A percentile compares a stretch with the other conserved stretches of the same genome.
Evolutionary conservation across 768 basidiomycete genomes (phyloP).

Genomic region (Lactarius hengduanensis): DNA sequence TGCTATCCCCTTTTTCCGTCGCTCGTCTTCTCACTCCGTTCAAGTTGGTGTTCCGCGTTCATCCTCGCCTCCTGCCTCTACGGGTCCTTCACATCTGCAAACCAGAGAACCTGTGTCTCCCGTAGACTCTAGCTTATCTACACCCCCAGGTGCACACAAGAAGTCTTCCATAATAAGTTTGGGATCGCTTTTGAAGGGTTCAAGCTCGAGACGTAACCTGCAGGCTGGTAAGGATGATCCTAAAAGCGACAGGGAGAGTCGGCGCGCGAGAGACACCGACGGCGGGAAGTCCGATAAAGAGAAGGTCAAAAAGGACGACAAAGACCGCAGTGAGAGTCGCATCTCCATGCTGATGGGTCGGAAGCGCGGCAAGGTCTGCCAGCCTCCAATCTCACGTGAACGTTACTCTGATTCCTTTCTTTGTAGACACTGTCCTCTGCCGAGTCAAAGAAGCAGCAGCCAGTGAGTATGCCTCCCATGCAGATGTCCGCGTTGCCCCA

Average conservation of each 20-base stretch:
- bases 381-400: conserved; percentile 29
- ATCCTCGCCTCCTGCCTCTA: conserved; percentile 48
- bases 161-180: conserved; percentile 82
- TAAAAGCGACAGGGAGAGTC: conserved; percentile 53
- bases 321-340: conserved; percentile 86
- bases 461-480: conserved; percentile 81
- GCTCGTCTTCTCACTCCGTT: conserved; percentile 87
- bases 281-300: conserved; percentile 53
- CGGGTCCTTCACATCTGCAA: conserved; percentile 42
- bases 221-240: conserved; percentile 53
- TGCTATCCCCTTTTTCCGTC: conserved; percentile 91
- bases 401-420: conserved; percentile 17
- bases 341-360: conserved; percentile 86
- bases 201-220: conserved; percentile 77
- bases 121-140: conserved; percentile 52
- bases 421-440: conserved; percentile 77
- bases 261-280: conserved; percentile 48
- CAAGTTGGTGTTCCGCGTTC: conserved; percentile 46
- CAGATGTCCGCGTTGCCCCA: conserved; percentile 84
- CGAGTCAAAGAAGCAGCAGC: conserved; percentile 72
- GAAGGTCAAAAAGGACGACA: conserved; percentile 67
- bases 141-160: conserved; percentile 60
- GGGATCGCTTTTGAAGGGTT: conserved; percentile 80
- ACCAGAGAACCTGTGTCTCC: conserved; percentile 47
- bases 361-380: conserved; percentile 81